Conservation (phyloP, 768 basidiomycete species). For the Arthromyces matolae region DNA sequence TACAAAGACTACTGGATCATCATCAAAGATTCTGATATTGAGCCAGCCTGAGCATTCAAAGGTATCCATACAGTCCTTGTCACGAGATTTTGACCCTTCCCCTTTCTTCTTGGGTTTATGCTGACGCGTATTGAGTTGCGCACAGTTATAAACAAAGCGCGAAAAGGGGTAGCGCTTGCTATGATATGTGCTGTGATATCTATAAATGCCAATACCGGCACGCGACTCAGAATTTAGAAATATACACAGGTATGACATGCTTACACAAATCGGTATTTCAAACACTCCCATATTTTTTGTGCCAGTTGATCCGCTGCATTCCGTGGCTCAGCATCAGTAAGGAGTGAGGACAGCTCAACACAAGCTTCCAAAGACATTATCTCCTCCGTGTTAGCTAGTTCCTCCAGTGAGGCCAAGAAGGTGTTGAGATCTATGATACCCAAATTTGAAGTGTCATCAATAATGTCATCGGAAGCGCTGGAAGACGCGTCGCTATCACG, state of each 20-base stretch:
- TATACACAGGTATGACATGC: neutral
- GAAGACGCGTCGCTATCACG: neutral
- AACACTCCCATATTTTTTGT: neutral
- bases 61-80: neutral
- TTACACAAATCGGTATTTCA: neutral
- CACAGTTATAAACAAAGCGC: neutral
- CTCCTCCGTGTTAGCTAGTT: neutral
- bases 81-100: neutral
- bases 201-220: neutral
- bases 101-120: neutral
- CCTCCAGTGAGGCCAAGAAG: neutral
- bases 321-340: neutral
- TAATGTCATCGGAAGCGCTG: neutral
- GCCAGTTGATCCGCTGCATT: neutral
- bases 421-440: neutral
- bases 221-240: no score
- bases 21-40: neutral
- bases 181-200: neutral
- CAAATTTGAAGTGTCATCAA: neutral
- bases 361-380: neutral
- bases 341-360: neutral
- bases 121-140: neutral
- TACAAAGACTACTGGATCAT: neutral
- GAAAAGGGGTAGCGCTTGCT: neutral
- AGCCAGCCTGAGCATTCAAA: constrained; percentile 1